Conservation (phyloP, 495 filamentous ascomycete genomes). For the Peziza echinospora region DNA sequence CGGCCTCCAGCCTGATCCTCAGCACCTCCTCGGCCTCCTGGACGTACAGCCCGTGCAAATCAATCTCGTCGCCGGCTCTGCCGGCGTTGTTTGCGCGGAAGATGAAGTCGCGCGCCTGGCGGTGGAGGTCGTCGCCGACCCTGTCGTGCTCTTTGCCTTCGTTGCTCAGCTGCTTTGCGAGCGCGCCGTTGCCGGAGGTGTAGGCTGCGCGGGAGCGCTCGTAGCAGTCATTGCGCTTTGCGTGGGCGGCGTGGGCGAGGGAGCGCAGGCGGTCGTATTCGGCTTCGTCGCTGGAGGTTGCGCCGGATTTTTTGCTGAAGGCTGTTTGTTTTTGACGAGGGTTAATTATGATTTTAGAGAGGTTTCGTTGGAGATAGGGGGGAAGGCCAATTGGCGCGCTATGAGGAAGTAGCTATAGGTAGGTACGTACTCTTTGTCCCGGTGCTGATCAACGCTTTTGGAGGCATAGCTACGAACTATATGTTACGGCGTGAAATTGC, state of each 20-base stretch:
- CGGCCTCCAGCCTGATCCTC: conserved; percentile 57
- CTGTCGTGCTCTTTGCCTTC: conserved; percentile 65
- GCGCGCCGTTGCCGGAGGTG: conserved; percentile 50
- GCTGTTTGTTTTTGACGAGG: too few species aligned
- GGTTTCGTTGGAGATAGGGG: too few species aligned
- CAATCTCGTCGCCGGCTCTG: conserved; percentile 48
- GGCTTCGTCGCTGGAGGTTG: conserved; percentile 36
- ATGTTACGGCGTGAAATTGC: too few species aligned
- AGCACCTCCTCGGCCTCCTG: conserved; percentile 84
- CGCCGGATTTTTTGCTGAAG: too few species aligned
- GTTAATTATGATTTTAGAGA: too few species aligned
- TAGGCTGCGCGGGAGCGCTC: conserved; percentile 65
- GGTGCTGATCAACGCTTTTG: too few species aligned
- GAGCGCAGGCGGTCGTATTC: conserved; percentile 85
- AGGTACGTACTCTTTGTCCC: too few species aligned
- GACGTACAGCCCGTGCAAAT: conserved; percentile 82
- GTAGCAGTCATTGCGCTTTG: conserved; percentile 54
- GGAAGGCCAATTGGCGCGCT: too few species aligned
- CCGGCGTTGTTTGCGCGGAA: conserved; percentile 81
- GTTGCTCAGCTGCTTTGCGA: conserved; percentile 58
- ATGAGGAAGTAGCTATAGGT: too few species aligned
- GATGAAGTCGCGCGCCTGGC: conserved; percentile 76
- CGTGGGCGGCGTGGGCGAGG: conserved; percentile 56
- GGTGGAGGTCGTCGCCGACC: conserved; percentile 63
- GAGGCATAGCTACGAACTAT: too few species aligned